Percentiles rank a stretch among this genome's conserved stretches.
Evolutionary conservation across 306 rosid genomes (phyloP).

Genomic region (Spatholobus suberectus): DNA sequence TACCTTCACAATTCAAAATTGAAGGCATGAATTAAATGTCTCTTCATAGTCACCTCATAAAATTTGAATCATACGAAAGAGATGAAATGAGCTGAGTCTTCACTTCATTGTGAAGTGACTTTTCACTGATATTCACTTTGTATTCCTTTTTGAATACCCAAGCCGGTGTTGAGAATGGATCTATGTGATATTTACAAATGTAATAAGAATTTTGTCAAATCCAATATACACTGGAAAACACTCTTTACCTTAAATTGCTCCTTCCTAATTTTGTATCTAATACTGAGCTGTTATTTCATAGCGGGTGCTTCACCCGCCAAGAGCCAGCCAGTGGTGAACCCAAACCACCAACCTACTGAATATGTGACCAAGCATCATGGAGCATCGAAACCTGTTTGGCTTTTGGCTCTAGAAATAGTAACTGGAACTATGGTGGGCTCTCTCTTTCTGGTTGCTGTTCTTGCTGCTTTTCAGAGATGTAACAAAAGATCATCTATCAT

Average conservation of each 20-base stretch:
- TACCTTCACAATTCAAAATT: constrained; percentile 30
- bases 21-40: constrained; percentile 22
- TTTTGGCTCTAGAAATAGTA: constrained; percentile 79
- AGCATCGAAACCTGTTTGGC: constrained; percentile 82
- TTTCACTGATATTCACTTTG: constrained; percentile 16
- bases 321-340: constrained; percentile 56
- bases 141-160: constrained; percentile 23
- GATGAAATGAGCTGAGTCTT: constrained; percentile 5
- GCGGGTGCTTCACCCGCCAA: constrained; percentile 68
- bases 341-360: constrained; percentile 46
- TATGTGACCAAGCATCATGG: constrained; percentile 56
- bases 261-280: constrained; percentile 30
- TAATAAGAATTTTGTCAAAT: not conserved
- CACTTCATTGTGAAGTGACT: constrained; percentile 21
- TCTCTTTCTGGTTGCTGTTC: constrained; percentile 66
- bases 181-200: constrained; percentile 23
- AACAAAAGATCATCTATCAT: constrained; percentile 79
- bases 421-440: constrained; percentile 82
- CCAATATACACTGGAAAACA: not conserved
- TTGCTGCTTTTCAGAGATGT: constrained; percentile 71
- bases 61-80: not conserved
- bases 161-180: constrained; percentile 26
- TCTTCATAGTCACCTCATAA: constrained; percentile 16
- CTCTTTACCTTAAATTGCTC: not conserved
- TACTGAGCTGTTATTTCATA: constrained; percentile 36